Evolutionary conservation across 163 green algal species (phyloP).

Genomic region (Smithsoniella earleae): DNA sequence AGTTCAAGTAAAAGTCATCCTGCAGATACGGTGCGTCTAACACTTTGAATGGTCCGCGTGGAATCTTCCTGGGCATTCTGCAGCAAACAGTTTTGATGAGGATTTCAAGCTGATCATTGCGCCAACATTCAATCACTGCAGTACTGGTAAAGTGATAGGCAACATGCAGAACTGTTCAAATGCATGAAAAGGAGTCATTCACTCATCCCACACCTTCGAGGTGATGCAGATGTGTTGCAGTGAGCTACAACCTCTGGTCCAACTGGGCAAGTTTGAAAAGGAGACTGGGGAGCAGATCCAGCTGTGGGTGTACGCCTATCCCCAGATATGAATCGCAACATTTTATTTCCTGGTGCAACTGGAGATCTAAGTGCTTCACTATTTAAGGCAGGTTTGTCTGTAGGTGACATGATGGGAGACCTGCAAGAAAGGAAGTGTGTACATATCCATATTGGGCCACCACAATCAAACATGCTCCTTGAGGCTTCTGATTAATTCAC

Average conservation of each 20-base stretch:
- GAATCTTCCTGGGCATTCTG: slow-evolving; percentile 69
- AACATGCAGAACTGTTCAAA: too few species aligned
- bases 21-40: slow-evolving; percentile 86
- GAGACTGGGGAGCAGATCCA: slow-evolving; percentile 39
- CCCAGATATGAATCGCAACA: slow-evolving; percentile 65
- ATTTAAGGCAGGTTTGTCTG: slow-evolving; percentile 25
- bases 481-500: too few species aligned
- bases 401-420: slow-evolving; percentile 10
- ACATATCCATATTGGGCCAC: too few species aligned
- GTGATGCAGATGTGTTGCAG: slow-evolving; percentile 13
- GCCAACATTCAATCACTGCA: too few species aligned
- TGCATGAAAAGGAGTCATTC: too few species aligned
- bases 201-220: slow-evolving; percentile 27
- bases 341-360: slow-evolving; percentile 40
- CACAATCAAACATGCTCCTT: too few species aligned
- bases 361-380: slow-evolving; percentile 22
- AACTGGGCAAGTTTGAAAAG: slow-evolving; percentile 39
- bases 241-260: slow-evolving; percentile 5
- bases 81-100: too few species aligned
- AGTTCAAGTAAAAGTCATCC: slow-evolving; percentile 99
- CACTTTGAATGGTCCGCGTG: slow-evolving; percentile 90
- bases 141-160: too few species aligned
- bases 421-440: slow-evolving; percentile 12
- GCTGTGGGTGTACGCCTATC: slow-evolving; percentile 47
- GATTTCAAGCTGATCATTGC: too few species aligned